Conservation (phyloP, 2,329 filamentous ascomycete genomes). For the Fusarium sublunatum region DNA sequence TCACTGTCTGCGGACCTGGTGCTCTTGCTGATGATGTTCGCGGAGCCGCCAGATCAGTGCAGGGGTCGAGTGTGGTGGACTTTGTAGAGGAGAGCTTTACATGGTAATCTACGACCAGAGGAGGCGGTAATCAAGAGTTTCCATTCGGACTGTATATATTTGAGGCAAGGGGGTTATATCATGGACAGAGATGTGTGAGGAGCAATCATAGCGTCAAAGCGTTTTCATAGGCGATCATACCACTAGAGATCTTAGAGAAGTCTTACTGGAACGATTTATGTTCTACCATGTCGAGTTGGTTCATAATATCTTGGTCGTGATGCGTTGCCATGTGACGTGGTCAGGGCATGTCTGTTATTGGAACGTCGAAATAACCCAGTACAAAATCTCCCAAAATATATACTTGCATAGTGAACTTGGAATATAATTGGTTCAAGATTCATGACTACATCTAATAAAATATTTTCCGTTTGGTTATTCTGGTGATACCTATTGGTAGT, state of each 20-base stretch:
- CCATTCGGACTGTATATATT: slow-evolving; percentile 48
- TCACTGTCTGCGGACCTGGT: slow-evolving; percentile 83
- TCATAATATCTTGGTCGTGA: too few species aligned
- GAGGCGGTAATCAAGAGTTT: slow-evolving; percentile 31
- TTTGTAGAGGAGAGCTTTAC: slow-evolving; percentile 84
- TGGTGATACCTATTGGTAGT: too few species aligned
- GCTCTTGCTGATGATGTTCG: slow-evolving; percentile 81
- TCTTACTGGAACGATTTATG: background rate
- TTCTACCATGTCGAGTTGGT: background rate
- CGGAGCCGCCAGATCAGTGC: slow-evolving; percentile 71
- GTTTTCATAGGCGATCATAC: slow-evolving; percentile 37
- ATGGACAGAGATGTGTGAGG: slow-evolving; percentile 24
- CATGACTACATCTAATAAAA: too few species aligned
- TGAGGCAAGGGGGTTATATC: slow-evolving; percentile 37
- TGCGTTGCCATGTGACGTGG: too few species aligned
- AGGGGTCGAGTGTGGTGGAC: slow-evolving; percentile 74
- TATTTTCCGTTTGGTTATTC: too few species aligned
- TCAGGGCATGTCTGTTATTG: background rate
- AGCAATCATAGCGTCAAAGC: slow-evolving; percentile 28
- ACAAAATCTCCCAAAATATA: too few species aligned
- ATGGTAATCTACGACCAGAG: slow-evolving; percentile 56
- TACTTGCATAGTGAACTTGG: too few species aligned
- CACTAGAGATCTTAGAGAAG: slow-evolving; percentile 15
- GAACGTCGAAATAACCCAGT: too few species aligned
- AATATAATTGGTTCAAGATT: too few species aligned